Evolutionary conservation across 805 yeast species (phyloP), one percentile per base, ranked within the genome.

Genomic region (Myxozyma kluyveri): DNA sequence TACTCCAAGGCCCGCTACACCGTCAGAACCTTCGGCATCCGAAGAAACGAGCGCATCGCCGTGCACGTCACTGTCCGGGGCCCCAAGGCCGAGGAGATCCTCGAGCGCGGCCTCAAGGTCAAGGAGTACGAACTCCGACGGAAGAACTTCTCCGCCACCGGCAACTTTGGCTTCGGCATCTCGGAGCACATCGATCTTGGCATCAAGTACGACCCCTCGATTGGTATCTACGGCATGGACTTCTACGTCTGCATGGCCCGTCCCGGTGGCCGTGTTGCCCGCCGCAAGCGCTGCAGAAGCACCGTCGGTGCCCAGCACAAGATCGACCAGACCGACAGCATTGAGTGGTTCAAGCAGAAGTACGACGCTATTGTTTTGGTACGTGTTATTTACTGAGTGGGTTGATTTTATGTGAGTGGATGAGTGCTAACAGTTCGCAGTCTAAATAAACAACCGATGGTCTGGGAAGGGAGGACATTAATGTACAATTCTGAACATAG

Each of bases 131-230:
- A 93, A 82, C 86, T 93, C 75, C 83, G 80, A 75, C 78, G 77
- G 74, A 88, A 78, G 77, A 93, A 93, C 95, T 93, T 93, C 84
- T 88, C 96, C 71, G 88, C 82, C 70, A 91, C 98, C 72, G 99
- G 99, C 81, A 93, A 93, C 96, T 93, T 93, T 72, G 99, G 99
- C 83, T 93, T 93, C 85, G 99, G 99, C 86, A 84, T 93, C 75
- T 86, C 87, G 69, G 99, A 93, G 84, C 99, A 93, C 84, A 93
- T 93, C 72, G 99, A 93, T 78, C 85, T 93, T 77, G 99, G 99
- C 83, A 93, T 93, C 86, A 93, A 93, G 83, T 93, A 93, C 82
- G 99, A 93, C 79, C 99, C 99, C 78, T 83, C 87, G 73, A 93
- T 93, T 72, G 63, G 63, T 77, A 93, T 93, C 76, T 93, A 91